Percentiles rank a stretch among this genome's conserved stretches.
Evolutionary conservation across 1,139 yeast species (phyloP).

Genomic region (Saccharomycopsis phalli): DNA sequence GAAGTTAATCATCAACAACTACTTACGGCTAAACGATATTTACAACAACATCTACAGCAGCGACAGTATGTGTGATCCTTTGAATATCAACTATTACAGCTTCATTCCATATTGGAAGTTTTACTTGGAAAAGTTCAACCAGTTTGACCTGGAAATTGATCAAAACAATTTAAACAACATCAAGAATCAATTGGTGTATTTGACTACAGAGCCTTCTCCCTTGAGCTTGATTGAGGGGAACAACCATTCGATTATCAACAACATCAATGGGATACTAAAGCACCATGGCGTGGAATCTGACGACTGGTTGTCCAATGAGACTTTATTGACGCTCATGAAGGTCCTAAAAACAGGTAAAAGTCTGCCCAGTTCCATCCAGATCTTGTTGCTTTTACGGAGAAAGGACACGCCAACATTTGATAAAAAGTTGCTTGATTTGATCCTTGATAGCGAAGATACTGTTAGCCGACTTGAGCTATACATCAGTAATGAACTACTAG

Average conservation of each 20-base stretch:
- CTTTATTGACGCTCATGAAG: neutral
- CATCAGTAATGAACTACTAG: too few relatives aligned
- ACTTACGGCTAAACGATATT: slow-evolving; percentile 16
- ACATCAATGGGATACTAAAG: neutral
- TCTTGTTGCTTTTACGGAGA: neutral
- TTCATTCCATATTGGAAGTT: slow-evolving; percentile 15
- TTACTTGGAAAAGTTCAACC: slow-evolving; percentile 6
- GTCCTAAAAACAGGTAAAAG: neutral
- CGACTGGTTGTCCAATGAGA: too few relatives aligned
- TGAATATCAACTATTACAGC: slow-evolving; percentile 8
- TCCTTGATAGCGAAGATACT: too few relatives aligned
- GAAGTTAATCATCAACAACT: slow-evolving; percentile 16
- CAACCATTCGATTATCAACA: neutral
- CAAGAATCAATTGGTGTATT: slow-evolving; percentile 17
- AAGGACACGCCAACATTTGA: neutral
- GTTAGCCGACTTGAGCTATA: too few relatives aligned
- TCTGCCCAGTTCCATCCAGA: neutral
- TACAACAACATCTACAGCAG: slow-evolving; percentile 2
- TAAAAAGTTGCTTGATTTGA: slow-evolving; percentile 5
- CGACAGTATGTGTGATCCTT: too few relatives aligned
- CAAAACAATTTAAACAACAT: slow-evolving; percentile 13
- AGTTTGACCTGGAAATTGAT: slow-evolving; percentile 3
- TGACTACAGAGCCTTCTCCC: slow-evolving; percentile 16
- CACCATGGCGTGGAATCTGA: too few relatives aligned
- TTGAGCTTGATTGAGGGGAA: neutral